Evolutionary conservation across 257 asterid genomes (phyloP).

Genomic region (Solanum bulbocastanum): DNA sequence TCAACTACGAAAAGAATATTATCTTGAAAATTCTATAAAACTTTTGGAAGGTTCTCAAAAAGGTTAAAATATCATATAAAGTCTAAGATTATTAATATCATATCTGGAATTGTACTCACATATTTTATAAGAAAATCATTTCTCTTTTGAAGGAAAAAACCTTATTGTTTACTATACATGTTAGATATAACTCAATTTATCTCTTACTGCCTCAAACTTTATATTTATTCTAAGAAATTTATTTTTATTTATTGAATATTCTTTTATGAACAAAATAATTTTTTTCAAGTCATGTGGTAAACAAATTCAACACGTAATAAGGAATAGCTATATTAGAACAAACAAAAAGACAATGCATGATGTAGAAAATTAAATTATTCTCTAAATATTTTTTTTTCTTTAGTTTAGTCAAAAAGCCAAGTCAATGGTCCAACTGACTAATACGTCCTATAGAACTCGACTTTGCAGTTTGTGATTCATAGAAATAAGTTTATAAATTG

Average conservation of each 20-base stretch:
- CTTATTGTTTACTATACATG: background rate
- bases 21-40: background rate
- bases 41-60: background rate
- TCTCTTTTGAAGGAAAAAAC: too few species aligned
- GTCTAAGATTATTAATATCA: background rate
- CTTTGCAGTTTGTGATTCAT: background rate
- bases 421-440: conserved; percentile 15
- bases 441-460: background rate
- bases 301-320: background rate
- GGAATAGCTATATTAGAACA: background rate
- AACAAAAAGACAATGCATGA: background rate
- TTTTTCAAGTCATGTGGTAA: background rate
- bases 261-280: background rate
- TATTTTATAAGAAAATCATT: background rate
- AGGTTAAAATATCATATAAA: background rate
- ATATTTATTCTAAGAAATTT: background rate
- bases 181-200: background rate
- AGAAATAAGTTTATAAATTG: background rate
- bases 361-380: background rate
- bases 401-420: conserved; percentile 3
- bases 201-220: background rate
- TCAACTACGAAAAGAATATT: background rate
- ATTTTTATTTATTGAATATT: background rate
- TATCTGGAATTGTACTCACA: background rate
- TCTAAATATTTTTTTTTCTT: background rate